Evolutionary conservation across 805 yeast genomes (phyloP).

Genomic region (Starmera quercuum): DNA sequence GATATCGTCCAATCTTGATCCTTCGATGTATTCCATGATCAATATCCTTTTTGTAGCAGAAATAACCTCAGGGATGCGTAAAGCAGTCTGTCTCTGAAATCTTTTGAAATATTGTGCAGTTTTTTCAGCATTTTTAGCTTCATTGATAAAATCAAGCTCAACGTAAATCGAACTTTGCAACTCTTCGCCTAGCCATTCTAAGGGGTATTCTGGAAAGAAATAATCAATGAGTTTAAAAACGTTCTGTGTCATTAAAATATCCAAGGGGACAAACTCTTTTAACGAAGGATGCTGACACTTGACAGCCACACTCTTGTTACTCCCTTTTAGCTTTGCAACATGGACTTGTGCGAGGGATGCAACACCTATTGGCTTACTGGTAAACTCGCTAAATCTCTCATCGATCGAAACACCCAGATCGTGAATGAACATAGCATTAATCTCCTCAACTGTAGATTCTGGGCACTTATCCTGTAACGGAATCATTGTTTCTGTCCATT

Average conservation of each 20-base stretch:
- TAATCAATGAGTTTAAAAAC: constrained; percentile 69
- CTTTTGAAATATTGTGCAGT: constrained; percentile 62
- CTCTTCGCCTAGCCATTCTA: constrained; percentile 95
- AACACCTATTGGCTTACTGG: constrained; percentile 78
- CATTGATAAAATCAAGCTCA: constrained; percentile 85
- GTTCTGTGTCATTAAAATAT: constrained; percentile 65
- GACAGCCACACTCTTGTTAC: constrained; percentile 78
- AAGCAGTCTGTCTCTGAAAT: constrained; percentile 56
- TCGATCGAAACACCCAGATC: constrained; percentile 59
- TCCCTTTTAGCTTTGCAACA: constrained; percentile 48
- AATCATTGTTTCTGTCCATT: constrained; percentile 94
- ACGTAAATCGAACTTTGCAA: constrained; percentile 77
- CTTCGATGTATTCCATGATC: constrained; percentile 81
- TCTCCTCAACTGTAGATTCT: constrained; percentile 60
- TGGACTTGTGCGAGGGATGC: constrained; percentile 98
- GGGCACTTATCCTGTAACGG: constrained; percentile 93
- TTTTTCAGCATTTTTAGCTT: constrained; percentile 71
- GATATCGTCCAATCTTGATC: constrained; percentile 76
- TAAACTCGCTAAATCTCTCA: constrained; percentile 62
- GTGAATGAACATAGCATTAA: constrained; percentile 51
- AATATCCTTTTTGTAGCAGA: constrained; percentile 64
- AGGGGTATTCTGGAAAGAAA: constrained; percentile 88
- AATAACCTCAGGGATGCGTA: constrained; percentile 67
- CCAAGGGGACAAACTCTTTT: constrained; percentile 84
- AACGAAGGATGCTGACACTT: constrained; percentile 91